Percentiles rank a stretch among this genome's conserved stretches.
Evolutionary conservation across 108 stramenopile genomes (phyloP).

Genomic region (Cyclotella distinguenda): DNA sequence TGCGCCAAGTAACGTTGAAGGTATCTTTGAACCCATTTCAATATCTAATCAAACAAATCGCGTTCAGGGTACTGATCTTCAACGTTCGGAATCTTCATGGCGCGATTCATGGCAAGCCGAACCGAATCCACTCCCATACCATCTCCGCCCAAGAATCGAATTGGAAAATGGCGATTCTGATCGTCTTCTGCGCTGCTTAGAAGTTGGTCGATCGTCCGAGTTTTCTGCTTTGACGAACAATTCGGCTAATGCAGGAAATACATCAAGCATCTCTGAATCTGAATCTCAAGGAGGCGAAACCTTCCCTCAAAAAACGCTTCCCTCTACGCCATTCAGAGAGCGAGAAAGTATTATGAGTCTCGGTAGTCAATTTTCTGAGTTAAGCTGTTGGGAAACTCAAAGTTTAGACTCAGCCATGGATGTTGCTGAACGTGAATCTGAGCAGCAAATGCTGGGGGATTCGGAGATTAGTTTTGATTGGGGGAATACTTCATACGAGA

Average conservation of each 20-base stretch:
- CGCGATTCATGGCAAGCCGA: slow-evolving; percentile 34
- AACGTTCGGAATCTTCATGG: background rate
- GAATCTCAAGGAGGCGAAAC: background rate
- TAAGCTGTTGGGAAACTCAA: slow-evolving; percentile 25
- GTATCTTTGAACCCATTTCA: too few species aligned
- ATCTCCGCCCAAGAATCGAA: background rate
- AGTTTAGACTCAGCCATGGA: slow-evolving; percentile 50
- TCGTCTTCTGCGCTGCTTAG: background rate
- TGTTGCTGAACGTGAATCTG: slow-evolving; percentile 35
- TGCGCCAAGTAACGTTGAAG: too few species aligned
- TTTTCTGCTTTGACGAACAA: background rate
- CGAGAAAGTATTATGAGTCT: slow-evolving; percentile 23
- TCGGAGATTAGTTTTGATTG: slow-evolving; percentile 4
- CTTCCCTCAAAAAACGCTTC: background rate
- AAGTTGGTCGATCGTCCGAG: background rate
- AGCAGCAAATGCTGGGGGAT: slow-evolving; percentile 36
- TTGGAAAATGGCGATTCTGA: slow-evolving; percentile 8
- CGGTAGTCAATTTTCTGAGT: slow-evolving; percentile 26
- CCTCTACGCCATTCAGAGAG: slow-evolving; percentile 4
- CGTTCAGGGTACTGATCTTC: background rate
- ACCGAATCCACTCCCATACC: slow-evolving; percentile 21
- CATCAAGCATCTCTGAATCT: too few species aligned
- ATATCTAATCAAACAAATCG: background rate
- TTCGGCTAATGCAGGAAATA: background rate
- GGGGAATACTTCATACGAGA: slow-evolving; percentile 7